Evolutionary conservation across 2,329 filamentous ascomycete species (phyloP), one percentile per base, ranked within the genome.

Genomic region (Hypocreales sp.): DNA sequence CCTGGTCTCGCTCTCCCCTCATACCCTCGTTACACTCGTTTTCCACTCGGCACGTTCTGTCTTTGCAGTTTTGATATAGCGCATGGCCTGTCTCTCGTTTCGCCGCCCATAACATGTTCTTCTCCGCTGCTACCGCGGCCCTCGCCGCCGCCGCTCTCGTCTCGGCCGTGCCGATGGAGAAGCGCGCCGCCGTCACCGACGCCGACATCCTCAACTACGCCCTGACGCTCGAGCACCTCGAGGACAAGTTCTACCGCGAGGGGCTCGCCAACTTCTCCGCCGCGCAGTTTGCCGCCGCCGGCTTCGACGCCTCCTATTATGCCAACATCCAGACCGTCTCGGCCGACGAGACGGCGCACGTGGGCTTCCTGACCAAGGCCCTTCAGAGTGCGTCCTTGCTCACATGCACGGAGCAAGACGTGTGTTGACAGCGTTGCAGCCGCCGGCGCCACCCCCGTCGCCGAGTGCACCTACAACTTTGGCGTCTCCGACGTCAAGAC

Each of bases 181-280:
- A n/a, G n/a, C n/a, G n/a, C n/a, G n/a, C n/a, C n/a, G n/a, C n/a
- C n/a, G n/a, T n/a, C n/a, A n/a, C n/a, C n/a, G 30, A 32, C 15
- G 7, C 14, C 8, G 26, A 29, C 27, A 60, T 61, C 27, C 49
- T 61, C 28, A 57, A 60, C 47, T 63, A 61, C 27, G 59, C 60
- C 13, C 44, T 63, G 14, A 56, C 57, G 2, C 57, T 69, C 5
- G 66, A 71, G 47, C 58, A 65, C 29, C 60, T 70, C 17, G 74
- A 79, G 50, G 54, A 67, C 34, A 58, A 56, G 30, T 79, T 79
- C 52, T 79, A 79, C 51, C 51, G 55, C 20, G 44, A 73, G 26
- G 72, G 64, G 20, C 55, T 79, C 5, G 45, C 53, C 31, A 72
- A 69, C 39, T 78, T 66, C 54, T 60, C 58, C 17, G 46, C 60